Evolutionary conservation across 106 monocot genomes (phyloP).

Genomic region (Dioscorea zingiberensis): DNA sequence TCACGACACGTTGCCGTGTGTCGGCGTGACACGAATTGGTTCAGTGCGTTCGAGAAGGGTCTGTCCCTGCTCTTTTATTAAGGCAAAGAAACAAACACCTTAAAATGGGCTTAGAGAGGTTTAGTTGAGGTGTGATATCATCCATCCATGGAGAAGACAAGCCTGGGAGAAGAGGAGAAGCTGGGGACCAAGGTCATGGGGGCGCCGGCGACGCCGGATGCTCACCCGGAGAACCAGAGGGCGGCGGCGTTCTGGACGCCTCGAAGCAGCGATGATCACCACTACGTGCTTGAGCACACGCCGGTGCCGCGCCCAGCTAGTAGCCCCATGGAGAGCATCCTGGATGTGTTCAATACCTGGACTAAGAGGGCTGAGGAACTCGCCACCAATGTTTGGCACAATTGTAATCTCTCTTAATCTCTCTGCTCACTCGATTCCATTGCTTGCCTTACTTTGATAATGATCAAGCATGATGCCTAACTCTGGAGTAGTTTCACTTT

Average conservation of each 20-base stretch:
- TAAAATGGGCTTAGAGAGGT: too few species aligned
- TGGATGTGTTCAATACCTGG: slow-evolving; percentile 86
- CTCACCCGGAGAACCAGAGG: slow-evolving; percentile 79
- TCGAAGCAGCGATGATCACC: slow-evolving; percentile 41
- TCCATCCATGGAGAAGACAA: not conserved
- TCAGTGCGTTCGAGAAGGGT: too few species aligned
- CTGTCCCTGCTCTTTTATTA: too few species aligned
- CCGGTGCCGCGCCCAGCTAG: slow-evolving; percentile 16
- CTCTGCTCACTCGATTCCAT: not conserved
- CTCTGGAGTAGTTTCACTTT: too few species aligned
- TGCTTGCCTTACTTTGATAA: too few species aligned
- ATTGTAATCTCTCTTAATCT: slow-evolving; percentile 27
- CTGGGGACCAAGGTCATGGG: slow-evolving; percentile 88
- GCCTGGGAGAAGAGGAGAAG: slow-evolving; percentile 11
- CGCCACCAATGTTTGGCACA: slow-evolving; percentile 79
- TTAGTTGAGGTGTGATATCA: too few species aligned
- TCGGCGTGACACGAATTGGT: too few species aligned
- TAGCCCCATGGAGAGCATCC: slow-evolving; percentile 77
- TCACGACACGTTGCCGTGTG: too few species aligned
- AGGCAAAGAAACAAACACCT: too few species aligned
- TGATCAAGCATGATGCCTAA: too few species aligned
- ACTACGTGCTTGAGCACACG: slow-evolving; percentile 48
- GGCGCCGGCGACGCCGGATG: slow-evolving; percentile 59
- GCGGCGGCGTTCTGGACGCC: slow-evolving; percentile 50
- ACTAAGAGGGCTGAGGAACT: slow-evolving; percentile 63